These are phyloP conservation scores for Sordariomycetes sp. DNA, from an alignment of 2,329 filamentous ascomycete species.

Conservation along the genomic window DNA sequence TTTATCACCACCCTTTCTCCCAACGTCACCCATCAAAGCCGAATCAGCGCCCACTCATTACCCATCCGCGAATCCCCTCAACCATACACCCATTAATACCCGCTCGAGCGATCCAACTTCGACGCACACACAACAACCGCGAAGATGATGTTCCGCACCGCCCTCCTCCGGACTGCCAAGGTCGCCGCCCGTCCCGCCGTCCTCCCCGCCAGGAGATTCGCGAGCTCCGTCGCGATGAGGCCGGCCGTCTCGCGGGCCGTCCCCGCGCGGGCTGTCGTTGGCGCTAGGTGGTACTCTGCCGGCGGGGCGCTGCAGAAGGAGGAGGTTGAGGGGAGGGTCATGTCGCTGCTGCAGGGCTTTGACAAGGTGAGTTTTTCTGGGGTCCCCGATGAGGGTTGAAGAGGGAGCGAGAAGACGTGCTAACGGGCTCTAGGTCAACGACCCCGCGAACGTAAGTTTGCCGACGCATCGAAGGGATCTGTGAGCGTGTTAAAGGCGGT, in stretches of 20 bases:
- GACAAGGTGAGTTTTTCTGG: conserved; percentile 56
- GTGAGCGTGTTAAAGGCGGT: not conserved
- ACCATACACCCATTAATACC: not conserved
- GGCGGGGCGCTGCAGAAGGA: conserved; percentile 63
- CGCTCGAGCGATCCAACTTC: not conserved
- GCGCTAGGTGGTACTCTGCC: conserved; percentile 78
- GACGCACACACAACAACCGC: not conserved
- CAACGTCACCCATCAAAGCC: not conserved
- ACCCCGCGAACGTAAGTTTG: conserved; percentile 45
- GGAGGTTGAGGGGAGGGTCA: conserved; percentile 84
- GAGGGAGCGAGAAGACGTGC: conserved; percentile 5
- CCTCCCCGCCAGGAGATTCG: conserved; percentile 43
- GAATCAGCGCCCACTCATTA: not conserved
- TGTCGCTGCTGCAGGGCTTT: conserved; percentile 87
- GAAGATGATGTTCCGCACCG: conserved; percentile 65
- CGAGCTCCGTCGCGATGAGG: conserved; percentile 44
- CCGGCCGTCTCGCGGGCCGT: conserved; percentile 43
- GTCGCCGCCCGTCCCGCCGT: conserved; percentile 34
- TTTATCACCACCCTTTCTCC: conserved; percentile 4
- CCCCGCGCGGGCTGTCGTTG: conserved; percentile 38
- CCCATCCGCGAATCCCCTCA: not conserved
- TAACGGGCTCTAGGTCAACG: conserved; percentile 45
- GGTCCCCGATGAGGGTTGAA: no score
- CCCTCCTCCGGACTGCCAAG: conserved; percentile 66
- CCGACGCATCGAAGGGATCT: conserved; percentile 7